Conservation (phyloP, 305 asterid species). For the Solanum hybrid region DNA sequence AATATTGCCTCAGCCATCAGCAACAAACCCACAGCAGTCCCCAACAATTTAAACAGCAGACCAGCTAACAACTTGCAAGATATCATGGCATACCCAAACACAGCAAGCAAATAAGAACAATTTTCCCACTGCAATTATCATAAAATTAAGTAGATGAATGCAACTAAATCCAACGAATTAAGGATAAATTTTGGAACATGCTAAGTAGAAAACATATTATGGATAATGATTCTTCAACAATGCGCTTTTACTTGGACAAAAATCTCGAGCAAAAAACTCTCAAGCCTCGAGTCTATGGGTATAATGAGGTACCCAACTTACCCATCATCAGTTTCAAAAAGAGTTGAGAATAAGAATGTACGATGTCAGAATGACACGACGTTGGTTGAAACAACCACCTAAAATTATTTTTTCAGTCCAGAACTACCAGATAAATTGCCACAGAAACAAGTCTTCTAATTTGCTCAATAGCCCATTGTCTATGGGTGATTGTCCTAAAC, state of each 20-base stretch:
- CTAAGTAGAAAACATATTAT: background rate
- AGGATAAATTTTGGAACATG: background rate
- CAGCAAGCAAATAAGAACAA: background rate
- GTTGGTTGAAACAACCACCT: background rate
- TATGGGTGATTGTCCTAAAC: background rate
- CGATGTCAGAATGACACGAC: background rate
- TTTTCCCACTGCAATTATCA: background rate
- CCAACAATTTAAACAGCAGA: background rate
- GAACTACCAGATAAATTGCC: slow-evolving; percentile 2
- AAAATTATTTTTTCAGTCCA: slow-evolving; percentile 7
- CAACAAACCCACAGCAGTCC: background rate
- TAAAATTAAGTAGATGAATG: background rate
- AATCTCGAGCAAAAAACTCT: background rate
- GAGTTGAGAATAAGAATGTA: background rate
- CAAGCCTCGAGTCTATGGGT: background rate
- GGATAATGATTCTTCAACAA: background rate
- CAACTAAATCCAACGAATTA: background rate
- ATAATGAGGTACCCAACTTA: background rate
- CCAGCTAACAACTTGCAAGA: background rate
- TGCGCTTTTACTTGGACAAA: background rate
- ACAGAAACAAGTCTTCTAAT: background rate
- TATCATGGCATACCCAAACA: background rate
- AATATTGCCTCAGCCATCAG: background rate
- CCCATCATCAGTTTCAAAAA: background rate
- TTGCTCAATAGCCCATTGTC: background rate